Percentiles rank a stretch among this genome's conserved stretches.
Evolutionary conservation across 2,329 filamentous ascomycete genomes (phyloP).

Genomic region (Microdochium trichocladiopsis): DNA sequence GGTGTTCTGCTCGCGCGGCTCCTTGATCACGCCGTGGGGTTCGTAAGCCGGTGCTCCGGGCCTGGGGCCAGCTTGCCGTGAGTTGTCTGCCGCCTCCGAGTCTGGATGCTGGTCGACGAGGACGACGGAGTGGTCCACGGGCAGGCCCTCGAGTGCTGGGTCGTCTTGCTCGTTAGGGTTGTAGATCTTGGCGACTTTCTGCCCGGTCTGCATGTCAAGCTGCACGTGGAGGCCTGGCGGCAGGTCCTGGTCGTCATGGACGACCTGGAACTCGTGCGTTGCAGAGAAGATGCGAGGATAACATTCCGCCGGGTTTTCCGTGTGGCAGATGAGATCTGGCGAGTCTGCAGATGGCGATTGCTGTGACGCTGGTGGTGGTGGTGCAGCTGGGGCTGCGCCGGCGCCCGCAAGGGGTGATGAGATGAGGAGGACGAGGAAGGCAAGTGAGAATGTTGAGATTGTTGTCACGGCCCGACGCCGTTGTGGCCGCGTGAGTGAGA

Average conservation of each 20-base stretch:
- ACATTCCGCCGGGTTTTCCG: conserved; percentile 51
- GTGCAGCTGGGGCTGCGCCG: conserved; percentile 19
- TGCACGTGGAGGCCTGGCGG: conserved; percentile 60
- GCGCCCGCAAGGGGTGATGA: conserved; percentile 12
- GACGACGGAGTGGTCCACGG: conserved; percentile 44
- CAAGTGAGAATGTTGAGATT: conserved; percentile 6
- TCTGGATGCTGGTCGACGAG: conserved; percentile 40
- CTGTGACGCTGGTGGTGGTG: conserved; percentile 17
- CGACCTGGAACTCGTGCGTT: conserved; percentile 56
- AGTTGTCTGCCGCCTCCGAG: conserved; percentile 13
- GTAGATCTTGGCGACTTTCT: conserved; percentile 61
- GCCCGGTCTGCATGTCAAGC: conserved; percentile 55
- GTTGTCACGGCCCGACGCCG: conserved; percentile 5
- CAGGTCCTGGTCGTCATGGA: conserved; percentile 58
- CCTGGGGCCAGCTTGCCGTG: conserved; percentile 27
- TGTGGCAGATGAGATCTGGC: conserved; percentile 58
- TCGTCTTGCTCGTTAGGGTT: conserved; percentile 41
- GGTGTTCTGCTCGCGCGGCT: conserved; percentile 32
- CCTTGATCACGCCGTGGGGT: conserved; percentile 47
- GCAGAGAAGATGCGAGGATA: conserved; percentile 59
- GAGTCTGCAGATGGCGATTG: conserved; percentile 28
- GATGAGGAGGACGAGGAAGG: conserved; percentile 8
- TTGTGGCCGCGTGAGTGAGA: neutral
- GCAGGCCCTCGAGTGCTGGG: conserved; percentile 39
- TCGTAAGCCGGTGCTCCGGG: conserved; percentile 50